Evolutionary conservation across 352 stramenopile genomes (phyloP).

Genomic region (Phytopythium aichiense): DNA sequence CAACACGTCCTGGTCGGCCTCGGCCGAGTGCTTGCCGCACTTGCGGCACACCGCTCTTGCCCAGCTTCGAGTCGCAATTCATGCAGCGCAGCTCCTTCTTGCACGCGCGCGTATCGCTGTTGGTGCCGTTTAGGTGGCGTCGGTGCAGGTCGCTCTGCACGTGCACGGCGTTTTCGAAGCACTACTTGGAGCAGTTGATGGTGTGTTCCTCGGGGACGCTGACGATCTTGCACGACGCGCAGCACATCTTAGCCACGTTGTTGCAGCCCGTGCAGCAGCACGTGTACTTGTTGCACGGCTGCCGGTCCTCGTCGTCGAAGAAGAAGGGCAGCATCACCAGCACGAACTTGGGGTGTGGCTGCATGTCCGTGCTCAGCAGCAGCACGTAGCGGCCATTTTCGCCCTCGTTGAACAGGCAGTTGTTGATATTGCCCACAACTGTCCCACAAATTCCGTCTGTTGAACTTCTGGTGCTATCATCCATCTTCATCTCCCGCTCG

Average conservation of each 20-base stretch:
- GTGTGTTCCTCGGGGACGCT: slow-evolving; percentile 82
- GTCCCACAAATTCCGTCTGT: no score
- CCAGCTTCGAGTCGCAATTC: slow-evolving; percentile 68
- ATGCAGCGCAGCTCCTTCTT: slow-evolving; percentile 78
- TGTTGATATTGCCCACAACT: slow-evolving; percentile 91
- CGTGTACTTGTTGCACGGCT: slow-evolving; percentile 74
- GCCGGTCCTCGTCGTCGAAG: slow-evolving; percentile 80
- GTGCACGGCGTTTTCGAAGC: slow-evolving; percentile 82
- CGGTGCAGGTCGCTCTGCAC: slow-evolving; percentile 73
- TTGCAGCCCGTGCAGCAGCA: slow-evolving; percentile 73
- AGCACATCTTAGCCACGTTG: slow-evolving; percentile 84
- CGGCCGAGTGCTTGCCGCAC: slow-evolving; percentile 64
- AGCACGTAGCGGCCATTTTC: slow-evolving; percentile 74
- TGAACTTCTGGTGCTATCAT: no score
- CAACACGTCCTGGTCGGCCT: slow-evolving; percentile 39
- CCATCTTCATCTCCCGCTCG: no score
- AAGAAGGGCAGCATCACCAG: slow-evolving; percentile 81
- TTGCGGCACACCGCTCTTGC: slow-evolving; percentile 76
- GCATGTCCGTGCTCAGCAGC: slow-evolving; percentile 84
- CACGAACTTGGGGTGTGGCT: slow-evolving; percentile 83
- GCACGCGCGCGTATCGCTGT: slow-evolving; percentile 62
- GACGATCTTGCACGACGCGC: slow-evolving; percentile 79
- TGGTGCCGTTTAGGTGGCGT: slow-evolving; percentile 76
- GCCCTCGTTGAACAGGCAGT: slow-evolving; percentile 86
- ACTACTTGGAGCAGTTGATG: slow-evolving; percentile 85